Base-by-base conservation (phyloP, 805 yeast species). In the Debaryomyces tyrocola region DNA sequence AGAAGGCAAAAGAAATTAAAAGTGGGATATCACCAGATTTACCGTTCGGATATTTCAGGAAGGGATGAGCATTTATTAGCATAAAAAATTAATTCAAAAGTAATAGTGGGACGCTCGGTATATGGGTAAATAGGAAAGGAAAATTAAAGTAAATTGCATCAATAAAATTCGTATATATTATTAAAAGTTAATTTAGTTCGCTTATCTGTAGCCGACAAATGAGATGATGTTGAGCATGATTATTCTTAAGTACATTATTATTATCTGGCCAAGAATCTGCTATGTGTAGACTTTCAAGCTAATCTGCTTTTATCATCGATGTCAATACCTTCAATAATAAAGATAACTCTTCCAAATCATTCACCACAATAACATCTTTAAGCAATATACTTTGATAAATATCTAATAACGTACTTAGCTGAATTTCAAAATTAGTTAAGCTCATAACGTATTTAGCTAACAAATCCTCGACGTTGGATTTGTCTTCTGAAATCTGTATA, bases 41-140 rank as follows among this genome's bases (percentile, higher is more conserved):
- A 2, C 57, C 54, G 12, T 58, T 55, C 51, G 62, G 62, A 4
- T 49, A 50, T 20, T 58, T 56, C 40, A 46, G 51, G 35, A 47
- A 35, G 17, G 24, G 15, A 21, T 43, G 20, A 36, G 15, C 17
- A 35, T 35, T 18, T 35, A 35, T 35, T 35, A 18, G 18, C 35
- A 33, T 15, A 11, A 8, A 33, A 15, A 14, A 7, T 6, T 33
- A 33, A 3, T 12, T 11, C 33, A 29, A 11, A n/a, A 3, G 18
- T 33, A 33, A 33, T 33, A 8, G 11, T 33, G 18, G 11, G 35
- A 14, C 35, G 3, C 9, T 33, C 7, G n/a, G n/a, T 33, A 24
- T 9, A 24, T 24, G 27, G 27, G 27, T 21, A 21, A 24, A 24
- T 24, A 24, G 27, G 27, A 24, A 24, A 24, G 27, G 10, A 4